Evolutionary conservation across 768 basidiomycete species (phyloP).

Genomic region (Leucocoprinus leucothites): DNA sequence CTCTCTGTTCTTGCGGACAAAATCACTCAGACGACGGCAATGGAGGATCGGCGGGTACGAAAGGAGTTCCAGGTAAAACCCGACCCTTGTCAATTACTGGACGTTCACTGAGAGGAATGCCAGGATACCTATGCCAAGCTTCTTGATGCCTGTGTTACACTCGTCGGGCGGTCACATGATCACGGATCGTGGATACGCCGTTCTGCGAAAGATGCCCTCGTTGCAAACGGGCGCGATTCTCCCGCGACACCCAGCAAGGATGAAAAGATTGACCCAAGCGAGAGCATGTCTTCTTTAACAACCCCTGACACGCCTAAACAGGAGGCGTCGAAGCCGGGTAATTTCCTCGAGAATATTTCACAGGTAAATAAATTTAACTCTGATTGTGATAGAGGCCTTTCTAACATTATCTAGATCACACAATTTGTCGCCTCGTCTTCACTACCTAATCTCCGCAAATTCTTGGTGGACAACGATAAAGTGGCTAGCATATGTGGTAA

Average conservation of each 20-base stretch:
- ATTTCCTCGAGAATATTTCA: conserved; percentile 38
- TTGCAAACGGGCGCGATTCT: conserved; percentile 68
- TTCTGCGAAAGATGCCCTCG: conserved; percentile 56
- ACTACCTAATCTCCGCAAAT: conserved; percentile 72
- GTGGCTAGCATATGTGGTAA: conserved; percentile 76
- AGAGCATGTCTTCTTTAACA: conserved; percentile 38
- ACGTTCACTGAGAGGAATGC: neutral
- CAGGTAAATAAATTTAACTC: conserved; percentile 35
- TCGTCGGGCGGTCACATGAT: conserved; percentile 72
- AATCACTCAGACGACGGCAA: conserved; percentile 81
- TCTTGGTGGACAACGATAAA: conserved; percentile 84
- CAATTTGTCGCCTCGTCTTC: conserved; percentile 65
- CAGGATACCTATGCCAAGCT: conserved; percentile 86
- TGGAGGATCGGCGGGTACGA: conserved; percentile 85
- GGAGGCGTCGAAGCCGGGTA: conserved; percentile 13
- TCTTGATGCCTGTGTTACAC: conserved; percentile 72
- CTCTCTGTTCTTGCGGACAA: conserved; percentile 79
- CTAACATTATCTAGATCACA: conserved; percentile 50
- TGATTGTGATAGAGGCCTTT: neutral
- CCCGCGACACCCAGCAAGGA: conserved; percentile 48
- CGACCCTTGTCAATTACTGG: neutral
- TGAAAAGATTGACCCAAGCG: conserved; percentile 54
- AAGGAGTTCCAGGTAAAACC: conserved; percentile 78
- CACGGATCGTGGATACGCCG: conserved; percentile 79
- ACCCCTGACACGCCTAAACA: conserved; percentile 26